Base-by-base conservation (phyloP, 2,329 filamentous ascomycete species). In the Fusarium sp. region DNA sequence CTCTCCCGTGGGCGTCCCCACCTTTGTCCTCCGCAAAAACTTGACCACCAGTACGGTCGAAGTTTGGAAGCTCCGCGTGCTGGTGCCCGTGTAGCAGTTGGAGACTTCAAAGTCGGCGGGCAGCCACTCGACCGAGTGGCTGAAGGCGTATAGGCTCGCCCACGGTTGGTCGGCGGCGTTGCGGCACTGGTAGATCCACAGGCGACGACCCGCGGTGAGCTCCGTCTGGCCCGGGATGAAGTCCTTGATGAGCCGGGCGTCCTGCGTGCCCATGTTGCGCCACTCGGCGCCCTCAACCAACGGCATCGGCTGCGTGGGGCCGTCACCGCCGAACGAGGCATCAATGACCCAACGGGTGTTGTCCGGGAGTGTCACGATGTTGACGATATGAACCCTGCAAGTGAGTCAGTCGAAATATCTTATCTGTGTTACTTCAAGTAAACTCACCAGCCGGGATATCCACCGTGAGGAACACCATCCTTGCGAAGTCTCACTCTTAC, bases 171-270 rank as follows among this genome's bases (percentile, higher is more conserved):
- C 79, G 0, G 83, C 78, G 0, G 78, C 77, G 65, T 86, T 83
- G 27, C 86, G 83, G 68, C 86, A 86, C 76, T 91, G 84, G 73
- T 89, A 90, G 61, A 91, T 83, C 89, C 89, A 91, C 61, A 86
- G 77, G 63, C 83, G 84, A 33, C 79, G 76, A 49, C 81, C 79
- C 7, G 73, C 40, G n/a, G 66, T 71, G 10, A 75, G 67, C 29
- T 82, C 79, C 25, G 81, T 78, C 64, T 85, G 80, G 13, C 79
- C 77, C 4, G 85, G 81, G 38, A 86, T 84, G 57, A 80, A 81
- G 50, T 84, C 82, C 36, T 81, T 79, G 23, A 85, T 75, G 6
- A 90, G 79, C 0, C 87, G 86, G 64, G 88, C 82, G 67, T 88
- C 80, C 64, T 88, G 85, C 2, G 84, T 81, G 10, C 85, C 85